Evolutionary conservation across 768 basidiomycete genomes (phyloP).

Genomic region (Pleurotus platypus): DNA sequence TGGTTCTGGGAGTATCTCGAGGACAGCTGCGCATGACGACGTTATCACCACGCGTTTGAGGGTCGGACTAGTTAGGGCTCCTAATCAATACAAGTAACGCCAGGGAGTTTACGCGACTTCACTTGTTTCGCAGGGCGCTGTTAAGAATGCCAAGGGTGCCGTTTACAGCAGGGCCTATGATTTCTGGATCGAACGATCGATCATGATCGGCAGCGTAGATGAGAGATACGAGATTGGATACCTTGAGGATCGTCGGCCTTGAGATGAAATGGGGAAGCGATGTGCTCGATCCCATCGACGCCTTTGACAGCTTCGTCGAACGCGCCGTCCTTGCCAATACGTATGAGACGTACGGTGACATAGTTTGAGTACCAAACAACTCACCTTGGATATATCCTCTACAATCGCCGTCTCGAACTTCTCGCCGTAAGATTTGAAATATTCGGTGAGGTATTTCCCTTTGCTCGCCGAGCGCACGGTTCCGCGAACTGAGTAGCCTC

Average conservation of each 20-base stretch:
- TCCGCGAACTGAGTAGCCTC: constrained; percentile 24
- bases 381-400: constrained; percentile 21
- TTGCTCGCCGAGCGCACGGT: constrained; percentile 22
- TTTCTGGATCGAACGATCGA: background rate
- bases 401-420: constrained; percentile 24
- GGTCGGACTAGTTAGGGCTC: constrained; percentile 8
- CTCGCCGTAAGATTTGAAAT: constrained; percentile 19
- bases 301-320: constrained; percentile 72
- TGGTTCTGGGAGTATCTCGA: constrained; percentile 20
- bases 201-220: background rate
- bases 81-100: background rate
- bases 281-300: constrained; percentile 61
- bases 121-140: constrained; percentile 37
- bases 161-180: constrained; percentile 31
- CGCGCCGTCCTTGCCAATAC: constrained; percentile 34
- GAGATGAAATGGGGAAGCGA: constrained; percentile 54
- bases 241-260: constrained; percentile 35
- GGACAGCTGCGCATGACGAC: constrained; percentile 49
- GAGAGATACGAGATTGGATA: constrained; percentile 4
- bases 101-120: background rate
- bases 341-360: too few relatives aligned
- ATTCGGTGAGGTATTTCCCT: constrained; percentile 16
- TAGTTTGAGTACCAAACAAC: background rate
- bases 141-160: constrained; percentile 38
- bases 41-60: constrained; percentile 65